Conservation (phyloP, 148 eudicot species). For the Rhododendron ovatum region DNA sequence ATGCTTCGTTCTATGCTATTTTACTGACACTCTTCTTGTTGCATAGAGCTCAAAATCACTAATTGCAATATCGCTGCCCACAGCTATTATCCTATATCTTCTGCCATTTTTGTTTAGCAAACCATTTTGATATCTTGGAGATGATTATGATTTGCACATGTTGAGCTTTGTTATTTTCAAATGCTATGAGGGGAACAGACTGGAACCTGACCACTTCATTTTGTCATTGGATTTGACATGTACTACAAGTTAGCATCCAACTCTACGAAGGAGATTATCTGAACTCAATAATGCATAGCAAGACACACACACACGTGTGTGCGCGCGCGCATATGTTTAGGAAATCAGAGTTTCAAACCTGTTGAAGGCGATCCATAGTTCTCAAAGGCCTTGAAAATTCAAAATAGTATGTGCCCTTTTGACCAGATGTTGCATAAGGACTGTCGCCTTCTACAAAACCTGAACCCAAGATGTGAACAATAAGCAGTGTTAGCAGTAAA, state of each 20-base stretch:
- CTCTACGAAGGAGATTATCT: background rate
- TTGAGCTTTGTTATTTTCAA: background rate
- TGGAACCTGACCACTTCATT: background rate
- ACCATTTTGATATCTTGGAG: background rate
- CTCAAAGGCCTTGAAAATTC: conserved; percentile 86
- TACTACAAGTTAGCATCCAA: background rate
- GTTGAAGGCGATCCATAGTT: conserved; percentile 89
- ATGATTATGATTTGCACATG: background rate
- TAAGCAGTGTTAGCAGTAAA: background rate
- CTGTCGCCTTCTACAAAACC: conserved; percentile 74
- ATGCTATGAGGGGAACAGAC: background rate
- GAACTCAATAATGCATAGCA: background rate
- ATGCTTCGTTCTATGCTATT: background rate
- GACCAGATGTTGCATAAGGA: conserved; percentile 64
- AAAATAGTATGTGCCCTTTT: conserved; percentile 79
- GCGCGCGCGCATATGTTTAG: no score
- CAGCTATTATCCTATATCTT: background rate
- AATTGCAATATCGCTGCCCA: background rate
- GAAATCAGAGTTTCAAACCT: conserved; percentile 34
- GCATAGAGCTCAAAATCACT: background rate
- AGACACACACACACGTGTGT: background rate
- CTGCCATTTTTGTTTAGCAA: background rate
- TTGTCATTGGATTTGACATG: background rate
- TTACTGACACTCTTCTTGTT: background rate
- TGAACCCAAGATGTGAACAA: conserved; percentile 18